These are phyloP conservation scores for Alternaria sp. DNA, from an alignment of 2,329 filamentous ascomycete species.

Conservation along the genomic window DNA sequence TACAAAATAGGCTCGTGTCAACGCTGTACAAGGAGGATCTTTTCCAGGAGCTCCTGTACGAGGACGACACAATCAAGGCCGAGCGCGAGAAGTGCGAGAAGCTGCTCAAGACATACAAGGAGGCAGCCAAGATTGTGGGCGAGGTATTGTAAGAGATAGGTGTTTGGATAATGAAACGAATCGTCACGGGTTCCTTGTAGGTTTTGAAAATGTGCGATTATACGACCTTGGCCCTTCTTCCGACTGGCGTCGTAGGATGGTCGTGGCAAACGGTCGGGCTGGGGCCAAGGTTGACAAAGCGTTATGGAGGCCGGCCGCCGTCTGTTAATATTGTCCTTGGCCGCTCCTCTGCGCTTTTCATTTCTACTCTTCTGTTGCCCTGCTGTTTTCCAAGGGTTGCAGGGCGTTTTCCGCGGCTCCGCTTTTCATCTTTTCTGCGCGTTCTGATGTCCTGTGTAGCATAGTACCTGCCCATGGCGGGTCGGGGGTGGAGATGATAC, in stretches of 20 bases:
- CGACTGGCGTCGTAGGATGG: neutral
- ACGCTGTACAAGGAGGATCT: conserved; percentile 91
- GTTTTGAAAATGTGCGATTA: conserved; percentile 14
- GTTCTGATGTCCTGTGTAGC: conserved; percentile 17
- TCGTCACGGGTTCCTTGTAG: conserved; percentile 9
- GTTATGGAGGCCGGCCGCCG: conserved; percentile 19
- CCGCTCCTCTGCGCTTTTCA: conserved; percentile 16
- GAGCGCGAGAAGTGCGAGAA: conserved; percentile 99
- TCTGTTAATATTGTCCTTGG: conserved; percentile 24
- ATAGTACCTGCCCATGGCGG: conserved; percentile 15
- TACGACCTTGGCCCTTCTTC: neutral
- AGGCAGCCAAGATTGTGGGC: conserved; percentile 97
- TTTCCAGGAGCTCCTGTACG: conserved; percentile 92
- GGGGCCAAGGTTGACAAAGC: neutral
- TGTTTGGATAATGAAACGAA: conserved; percentile 22
- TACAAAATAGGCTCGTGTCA: conserved; percentile 95
- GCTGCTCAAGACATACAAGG: conserved; percentile 91
- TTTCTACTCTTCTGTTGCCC: conserved; percentile 34
- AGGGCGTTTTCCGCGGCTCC: conserved; percentile 30
- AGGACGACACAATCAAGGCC: conserved; percentile 96
- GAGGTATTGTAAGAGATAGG: conserved; percentile 66
- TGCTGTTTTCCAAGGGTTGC: conserved; percentile 12
- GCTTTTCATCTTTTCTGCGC: conserved; percentile 11
- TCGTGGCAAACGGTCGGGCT: neutral
- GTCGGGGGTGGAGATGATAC: conserved; percentile 6